These are phyloP conservation scores for Aspergillus bombycis DNA, from an alignment of 2,329 filamentous ascomycete genomes.

Conservation along the genomic window DNA sequence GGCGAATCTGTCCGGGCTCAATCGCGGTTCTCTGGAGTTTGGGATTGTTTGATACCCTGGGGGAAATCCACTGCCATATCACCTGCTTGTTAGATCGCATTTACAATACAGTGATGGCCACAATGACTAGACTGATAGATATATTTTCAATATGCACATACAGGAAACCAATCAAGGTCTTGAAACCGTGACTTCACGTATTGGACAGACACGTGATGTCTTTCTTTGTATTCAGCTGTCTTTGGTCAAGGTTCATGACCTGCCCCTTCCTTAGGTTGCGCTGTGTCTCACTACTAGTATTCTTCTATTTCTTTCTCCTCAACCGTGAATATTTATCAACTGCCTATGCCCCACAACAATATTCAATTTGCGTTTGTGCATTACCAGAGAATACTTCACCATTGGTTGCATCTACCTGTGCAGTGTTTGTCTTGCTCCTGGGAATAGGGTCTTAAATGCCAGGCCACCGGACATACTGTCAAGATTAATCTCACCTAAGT, in stretches of 20 bases:
- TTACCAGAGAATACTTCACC: conserved; percentile 2
- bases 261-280: background rate
- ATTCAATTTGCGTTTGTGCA: background rate
- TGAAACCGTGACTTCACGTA: background rate
- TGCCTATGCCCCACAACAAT: background rate
- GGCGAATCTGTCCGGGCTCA: conserved; percentile 11
- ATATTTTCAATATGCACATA: conserved; percentile 14
- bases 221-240: background rate
- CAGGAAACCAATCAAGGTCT: background rate
- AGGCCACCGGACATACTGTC: background rate
- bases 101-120: conserved; percentile 15
- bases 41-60: conserved; percentile 31
- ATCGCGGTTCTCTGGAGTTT: conserved; percentile 25
- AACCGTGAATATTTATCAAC: background rate
- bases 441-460: background rate
- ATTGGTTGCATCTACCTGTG: conserved; percentile 10
- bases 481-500: background rate
- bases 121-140: conserved; percentile 19
- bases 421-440: conserved; percentile 5
- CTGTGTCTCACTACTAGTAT: background rate
- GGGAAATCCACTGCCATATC: conserved; percentile 21
- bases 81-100: conserved; percentile 14
- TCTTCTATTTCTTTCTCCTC: background rate
- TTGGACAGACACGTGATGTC: background rate
- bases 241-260: background rate